Evolutionary conservation across 2,329 filamentous ascomycete genomes (phyloP).

Genomic region (Fusarium tanahbumbuense): DNA sequence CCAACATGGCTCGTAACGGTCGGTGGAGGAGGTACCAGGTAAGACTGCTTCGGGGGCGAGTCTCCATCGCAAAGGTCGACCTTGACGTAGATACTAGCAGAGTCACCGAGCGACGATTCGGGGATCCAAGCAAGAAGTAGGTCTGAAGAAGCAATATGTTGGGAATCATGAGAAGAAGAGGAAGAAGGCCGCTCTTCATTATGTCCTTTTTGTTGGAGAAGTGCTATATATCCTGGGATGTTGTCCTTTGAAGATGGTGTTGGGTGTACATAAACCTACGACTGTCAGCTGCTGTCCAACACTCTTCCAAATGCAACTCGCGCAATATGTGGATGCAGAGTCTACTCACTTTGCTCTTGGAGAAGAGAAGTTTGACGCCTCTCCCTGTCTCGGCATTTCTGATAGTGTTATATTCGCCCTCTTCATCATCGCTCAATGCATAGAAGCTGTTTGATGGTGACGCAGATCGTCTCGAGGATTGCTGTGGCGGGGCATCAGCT

Average conservation of each 20-base stretch:
- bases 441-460: slow-evolving; percentile 92
- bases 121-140: slow-evolving; percentile 94
- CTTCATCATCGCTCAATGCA: slow-evolving; percentile 95
- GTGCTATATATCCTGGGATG: slow-evolving; percentile 90
- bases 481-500: slow-evolving; percentile 44
- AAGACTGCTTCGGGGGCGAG: slow-evolving; percentile 84
- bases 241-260: slow-evolving; percentile 95
- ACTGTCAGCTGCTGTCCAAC: slow-evolving; percentile 22
- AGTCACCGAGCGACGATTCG: slow-evolving; percentile 86
- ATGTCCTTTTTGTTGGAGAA: slow-evolving; percentile 85
- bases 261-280: slow-evolving; percentile 92
- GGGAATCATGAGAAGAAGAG: slow-evolving; percentile 50
- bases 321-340: neutral
- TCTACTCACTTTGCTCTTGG: slow-evolving; percentile 89
- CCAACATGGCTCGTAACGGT: slow-evolving; percentile 81
- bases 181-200: slow-evolving; percentile 54
- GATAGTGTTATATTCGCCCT: slow-evolving; percentile 94
- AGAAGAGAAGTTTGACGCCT: slow-evolving; percentile 93
- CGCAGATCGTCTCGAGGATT: slow-evolving; percentile 54
- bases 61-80: slow-evolving; percentile 88
- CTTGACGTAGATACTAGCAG: slow-evolving; percentile 91
- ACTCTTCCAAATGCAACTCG: neutral
- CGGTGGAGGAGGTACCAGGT: slow-evolving; percentile 91
- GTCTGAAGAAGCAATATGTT: slow-evolving; percentile 70
- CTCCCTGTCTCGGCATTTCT: slow-evolving; percentile 79